Evolutionary conservation across 768 basidiomycete genomes (phyloP).

Genomic region (Boletus subparvulus): DNA sequence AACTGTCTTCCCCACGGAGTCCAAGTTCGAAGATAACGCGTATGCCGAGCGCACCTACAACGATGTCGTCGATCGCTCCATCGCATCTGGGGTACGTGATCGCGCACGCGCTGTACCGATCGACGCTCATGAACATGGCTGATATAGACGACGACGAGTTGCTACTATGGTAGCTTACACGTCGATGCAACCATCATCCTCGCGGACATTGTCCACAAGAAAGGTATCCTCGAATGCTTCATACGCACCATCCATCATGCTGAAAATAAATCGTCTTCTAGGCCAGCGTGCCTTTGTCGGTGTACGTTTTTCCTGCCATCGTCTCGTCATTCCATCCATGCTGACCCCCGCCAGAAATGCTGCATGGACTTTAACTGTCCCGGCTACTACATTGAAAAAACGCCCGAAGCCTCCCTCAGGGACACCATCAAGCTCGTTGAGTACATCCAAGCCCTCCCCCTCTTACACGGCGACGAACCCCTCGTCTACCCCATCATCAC

Average conservation of each 20-base stretch:
- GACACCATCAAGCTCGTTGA: slow-evolving; percentile 64
- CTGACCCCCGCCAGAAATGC: slow-evolving; percentile 28
- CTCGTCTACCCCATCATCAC: slow-evolving; percentile 89
- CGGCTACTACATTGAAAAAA: slow-evolving; percentile 61
- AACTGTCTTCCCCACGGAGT: slow-evolving; percentile 84
- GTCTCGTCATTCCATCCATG: not conserved
- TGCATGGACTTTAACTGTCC: slow-evolving; percentile 61
- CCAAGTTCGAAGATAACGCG: slow-evolving; percentile 59
- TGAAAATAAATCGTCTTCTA: slow-evolving; percentile 17
- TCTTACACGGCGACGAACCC: slow-evolving; percentile 36
- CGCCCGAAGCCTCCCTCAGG: slow-evolving; percentile 49
- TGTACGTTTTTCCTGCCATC: slow-evolving; percentile 40
- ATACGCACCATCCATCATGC: not conserved
- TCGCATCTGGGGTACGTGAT: slow-evolving; percentile 68
- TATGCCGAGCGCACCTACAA: slow-evolving; percentile 71
- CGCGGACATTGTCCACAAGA: slow-evolving; percentile 63
- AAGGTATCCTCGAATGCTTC: slow-evolving; percentile 39
- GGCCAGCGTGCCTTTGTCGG: slow-evolving; percentile 85
- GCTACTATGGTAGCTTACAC: slow-evolving; percentile 85
- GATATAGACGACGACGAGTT: slow-evolving; percentile 81
- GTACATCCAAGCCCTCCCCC: slow-evolving; percentile 58
- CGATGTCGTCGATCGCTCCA: slow-evolving; percentile 62
- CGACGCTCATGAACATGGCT: not conserved
- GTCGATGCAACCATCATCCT: slow-evolving; percentile 73
- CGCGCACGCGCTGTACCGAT: not conserved